Evolutionary conservation across 1,284 basidiomycete species (phyloP).

Genomic region (Papiliotrema fonsecae): DNA sequence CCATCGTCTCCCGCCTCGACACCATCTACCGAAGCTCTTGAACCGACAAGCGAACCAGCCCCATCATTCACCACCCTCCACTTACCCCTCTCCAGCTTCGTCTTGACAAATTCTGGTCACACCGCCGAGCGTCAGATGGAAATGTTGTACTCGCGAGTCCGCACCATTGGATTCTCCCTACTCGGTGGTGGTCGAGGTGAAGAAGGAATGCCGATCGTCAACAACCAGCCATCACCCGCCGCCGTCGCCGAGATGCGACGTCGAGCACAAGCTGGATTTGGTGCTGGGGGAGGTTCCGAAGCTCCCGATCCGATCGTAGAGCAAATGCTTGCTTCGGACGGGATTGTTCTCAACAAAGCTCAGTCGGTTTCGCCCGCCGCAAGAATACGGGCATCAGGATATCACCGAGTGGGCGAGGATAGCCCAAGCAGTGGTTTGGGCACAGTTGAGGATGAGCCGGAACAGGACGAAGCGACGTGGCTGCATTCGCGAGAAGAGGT

Average conservation of each 20-base stretch:
- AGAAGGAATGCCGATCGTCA: conserved; percentile 5
- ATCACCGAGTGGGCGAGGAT: conserved; percentile 26
- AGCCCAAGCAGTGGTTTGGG: conserved; percentile 20
- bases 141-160: conserved; percentile 49
- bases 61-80: conserved; percentile 49
- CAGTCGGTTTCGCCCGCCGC: background rate
- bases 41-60: conserved; percentile 19
- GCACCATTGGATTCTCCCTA: conserved; percentile 51
- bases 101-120: conserved; percentile 51
- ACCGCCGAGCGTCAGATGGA: conserved; percentile 46
- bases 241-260: conserved; percentile 6
- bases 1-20: conserved; percentile 29
- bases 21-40: conserved; percentile 16
- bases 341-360: background rate
- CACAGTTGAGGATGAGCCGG: conserved; percentile 19
- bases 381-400: conserved; percentile 14
- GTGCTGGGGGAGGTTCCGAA: conserved; percentile 13
- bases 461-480: background rate
- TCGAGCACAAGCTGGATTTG: conserved; percentile 8
- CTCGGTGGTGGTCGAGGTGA: conserved; percentile 42
- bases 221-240: background rate
- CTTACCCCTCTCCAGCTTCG: conserved; percentile 51
- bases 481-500: background rate
- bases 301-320: conserved; percentile 31
- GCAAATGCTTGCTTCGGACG: conserved; percentile 21